Base-by-base conservation (phyloP, 495 filamentous ascomycete species). In the Xylaria longipes region DNA sequence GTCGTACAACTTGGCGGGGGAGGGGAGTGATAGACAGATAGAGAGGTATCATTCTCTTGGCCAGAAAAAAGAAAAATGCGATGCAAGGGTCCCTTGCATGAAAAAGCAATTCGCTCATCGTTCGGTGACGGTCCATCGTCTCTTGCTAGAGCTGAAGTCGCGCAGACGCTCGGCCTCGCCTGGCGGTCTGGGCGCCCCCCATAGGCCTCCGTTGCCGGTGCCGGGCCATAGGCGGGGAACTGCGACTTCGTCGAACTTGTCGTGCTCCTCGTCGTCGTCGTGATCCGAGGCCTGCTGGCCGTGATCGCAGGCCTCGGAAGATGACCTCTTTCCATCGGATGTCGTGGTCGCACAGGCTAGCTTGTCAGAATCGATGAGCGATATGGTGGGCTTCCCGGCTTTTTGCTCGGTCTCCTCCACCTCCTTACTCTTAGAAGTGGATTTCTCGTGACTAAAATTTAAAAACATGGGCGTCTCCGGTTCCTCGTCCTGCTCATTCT, bases 121-220 rank as follows among this genome's bases (percentile, higher is more conserved):
- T 54, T 85, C 83, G 8, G 79, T 84, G 12, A 84, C 81, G 0
- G 83, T 83, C 84, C 84, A 86, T 57, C 83, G 78, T 64, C 84
- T 74, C 71, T 86, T 86, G 3, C 75, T 75, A 1, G 75, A 74
- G 37, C 69, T 82, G 12, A 81, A 63, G 64, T 85, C 83, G 12
- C 82, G 75, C 17, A 76, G 60, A 20, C 70, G 64, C 29, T 84
- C 82, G 0, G 78, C 82, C 17, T 84, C 80, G 50, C 79, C 80
- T 0, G 80, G 78, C 22, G 79, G 80, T 48, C 73, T 72, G 0
- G 79, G 79, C 0, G 68, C 63, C 37, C 80, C 81, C 83, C 83
- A 84, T 0, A 85, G 77, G 1, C 82, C 82, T 15, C 77, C 75
- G 11, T 57, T 73, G 14, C 76, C 74, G 14, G 68, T 72, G 31